Evolutionary conservation across 257 asterid species (phyloP).

Genomic region (Ophiorrhiza pumila): DNA sequence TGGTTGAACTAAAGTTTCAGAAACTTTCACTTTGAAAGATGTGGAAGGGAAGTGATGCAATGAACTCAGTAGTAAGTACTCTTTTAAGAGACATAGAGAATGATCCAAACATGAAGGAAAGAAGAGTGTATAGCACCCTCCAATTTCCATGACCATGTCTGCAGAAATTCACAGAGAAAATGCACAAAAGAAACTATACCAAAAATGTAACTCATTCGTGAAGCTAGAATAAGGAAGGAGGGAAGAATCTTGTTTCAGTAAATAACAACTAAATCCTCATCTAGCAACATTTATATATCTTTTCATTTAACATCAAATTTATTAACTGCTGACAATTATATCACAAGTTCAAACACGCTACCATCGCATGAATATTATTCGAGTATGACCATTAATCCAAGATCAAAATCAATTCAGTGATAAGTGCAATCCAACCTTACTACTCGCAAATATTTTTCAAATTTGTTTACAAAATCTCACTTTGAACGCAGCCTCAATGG

Average conservation of each 20-base stretch:
- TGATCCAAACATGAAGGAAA: not conserved
- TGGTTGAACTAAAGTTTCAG: not conserved
- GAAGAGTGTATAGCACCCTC: not conserved
- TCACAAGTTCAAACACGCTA: not conserved
- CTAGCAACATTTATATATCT: not conserved
- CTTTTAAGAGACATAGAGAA: too few relatives aligned
- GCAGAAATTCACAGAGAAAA: not conserved
- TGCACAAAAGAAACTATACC: not conserved
- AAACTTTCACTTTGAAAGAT: not conserved
- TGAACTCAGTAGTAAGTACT: too few relatives aligned
- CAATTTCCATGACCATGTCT: not conserved
- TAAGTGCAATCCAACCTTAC: not conserved
- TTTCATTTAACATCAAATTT: not conserved
- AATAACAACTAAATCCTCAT: not conserved
- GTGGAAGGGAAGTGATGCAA: not conserved
- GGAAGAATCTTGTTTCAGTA: not conserved
- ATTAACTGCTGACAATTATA: not conserved
- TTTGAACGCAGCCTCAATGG: conserved; percentile 15
- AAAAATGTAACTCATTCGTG: not conserved
- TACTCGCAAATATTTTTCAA: not conserved
- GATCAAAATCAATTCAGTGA: not conserved
- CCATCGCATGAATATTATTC: not conserved
- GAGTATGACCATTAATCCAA: not conserved
- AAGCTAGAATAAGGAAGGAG: not conserved
- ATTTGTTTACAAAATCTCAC: not conserved